These are phyloP conservation scores for Pseudogymnoascus sp. DNA, from an alignment of 2,329 filamentous ascomycete genomes.

Conservation along the genomic window DNA sequence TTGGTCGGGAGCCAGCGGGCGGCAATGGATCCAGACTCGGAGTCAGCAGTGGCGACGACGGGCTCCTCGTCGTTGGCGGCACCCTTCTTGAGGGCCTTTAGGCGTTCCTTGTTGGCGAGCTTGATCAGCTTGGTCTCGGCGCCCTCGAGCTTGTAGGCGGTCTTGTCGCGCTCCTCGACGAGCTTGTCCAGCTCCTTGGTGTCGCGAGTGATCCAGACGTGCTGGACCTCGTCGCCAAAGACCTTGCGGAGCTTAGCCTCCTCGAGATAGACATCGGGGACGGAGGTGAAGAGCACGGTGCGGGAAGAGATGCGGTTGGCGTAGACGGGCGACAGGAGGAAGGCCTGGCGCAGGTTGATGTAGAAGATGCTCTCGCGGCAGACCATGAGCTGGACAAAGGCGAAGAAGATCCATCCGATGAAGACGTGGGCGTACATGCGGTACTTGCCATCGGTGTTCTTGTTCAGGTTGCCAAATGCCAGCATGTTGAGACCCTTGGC, in stretches of 20 bases:
- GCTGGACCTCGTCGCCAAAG: constrained; percentile 73
- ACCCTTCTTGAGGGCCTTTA: constrained; percentile 59
- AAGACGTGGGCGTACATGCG: constrained; percentile 67
- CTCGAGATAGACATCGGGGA: constrained; percentile 70
- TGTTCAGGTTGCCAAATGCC: constrained; percentile 65
- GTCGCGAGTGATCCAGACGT: constrained; percentile 76
- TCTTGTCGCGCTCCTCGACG: constrained; percentile 72
- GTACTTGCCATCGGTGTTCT: constrained; percentile 43
- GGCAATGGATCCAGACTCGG: constrained; percentile 62
- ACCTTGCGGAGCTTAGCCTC: constrained; percentile 68
- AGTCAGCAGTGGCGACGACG: constrained; percentile 45
- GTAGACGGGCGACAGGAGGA: constrained; percentile 77
- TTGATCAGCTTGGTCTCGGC: constrained; percentile 83
- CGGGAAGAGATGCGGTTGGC: constrained; percentile 79
- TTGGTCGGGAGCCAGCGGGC: constrained; percentile 66
- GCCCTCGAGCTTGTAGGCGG: constrained; percentile 72
- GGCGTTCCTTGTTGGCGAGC: constrained; percentile 61
- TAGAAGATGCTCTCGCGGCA: constrained; percentile 85
- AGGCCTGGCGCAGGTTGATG: constrained; percentile 87
- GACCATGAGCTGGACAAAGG: constrained; percentile 81
- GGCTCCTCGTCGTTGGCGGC: constrained; percentile 32
- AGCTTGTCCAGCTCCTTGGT: constrained; percentile 69
- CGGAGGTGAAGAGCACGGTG: constrained; percentile 81
- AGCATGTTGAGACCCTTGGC: constrained; percentile 65
- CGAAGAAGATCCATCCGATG: constrained; percentile 73